Conservation (phyloP, 2,329 filamentous ascomycete species). For the Fusarium sp. region DNA sequence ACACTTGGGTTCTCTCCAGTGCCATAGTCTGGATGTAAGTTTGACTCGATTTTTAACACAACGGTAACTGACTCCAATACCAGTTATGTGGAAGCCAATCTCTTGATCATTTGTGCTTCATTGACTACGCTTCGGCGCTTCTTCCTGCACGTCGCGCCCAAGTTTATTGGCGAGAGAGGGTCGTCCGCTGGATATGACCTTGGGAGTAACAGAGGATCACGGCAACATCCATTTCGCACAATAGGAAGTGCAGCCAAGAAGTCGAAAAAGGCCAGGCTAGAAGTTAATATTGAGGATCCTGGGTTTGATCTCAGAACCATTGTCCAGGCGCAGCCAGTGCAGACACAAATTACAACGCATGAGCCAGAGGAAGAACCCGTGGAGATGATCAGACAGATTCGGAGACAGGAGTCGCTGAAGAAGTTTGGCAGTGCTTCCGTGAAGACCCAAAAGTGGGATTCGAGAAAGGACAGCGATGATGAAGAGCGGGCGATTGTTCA, state of each 20-base stretch:
- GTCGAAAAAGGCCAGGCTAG: constrained; percentile 18
- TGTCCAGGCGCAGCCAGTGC: constrained; percentile 36
- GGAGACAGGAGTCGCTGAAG: constrained; percentile 42
- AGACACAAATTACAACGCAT: constrained; percentile 30
- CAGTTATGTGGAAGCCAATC: constrained; percentile 54
- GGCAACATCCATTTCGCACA: constrained; percentile 37
- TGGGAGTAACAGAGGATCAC: constrained; percentile 16
- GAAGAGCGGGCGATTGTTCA: constrained; percentile 43
- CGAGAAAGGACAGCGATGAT: constrained; percentile 27
- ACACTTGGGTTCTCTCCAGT: constrained; percentile 50
- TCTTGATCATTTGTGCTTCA: constrained; percentile 54
- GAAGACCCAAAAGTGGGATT: constrained; percentile 26
- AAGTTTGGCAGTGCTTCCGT: constrained; percentile 33
- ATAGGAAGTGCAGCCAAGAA: constrained; percentile 27
- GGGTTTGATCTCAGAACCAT: constrained; percentile 45
- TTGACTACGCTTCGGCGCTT: constrained; percentile 55
- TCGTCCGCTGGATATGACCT: constrained; percentile 18
- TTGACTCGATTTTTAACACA: background rate
- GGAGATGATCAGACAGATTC: constrained; percentile 36
- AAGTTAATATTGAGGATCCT: constrained; percentile 18
- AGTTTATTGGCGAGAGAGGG: constrained; percentile 41
- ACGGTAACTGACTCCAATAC: constrained; percentile 10
- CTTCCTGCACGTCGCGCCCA: constrained; percentile 50
- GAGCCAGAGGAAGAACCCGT: constrained; percentile 29
- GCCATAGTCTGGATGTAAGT: constrained; percentile 51